Evolutionary conservation across 805 yeast species (phyloP), one percentile per base, ranked within the genome.

Genomic region (Pichia californica): DNA sequence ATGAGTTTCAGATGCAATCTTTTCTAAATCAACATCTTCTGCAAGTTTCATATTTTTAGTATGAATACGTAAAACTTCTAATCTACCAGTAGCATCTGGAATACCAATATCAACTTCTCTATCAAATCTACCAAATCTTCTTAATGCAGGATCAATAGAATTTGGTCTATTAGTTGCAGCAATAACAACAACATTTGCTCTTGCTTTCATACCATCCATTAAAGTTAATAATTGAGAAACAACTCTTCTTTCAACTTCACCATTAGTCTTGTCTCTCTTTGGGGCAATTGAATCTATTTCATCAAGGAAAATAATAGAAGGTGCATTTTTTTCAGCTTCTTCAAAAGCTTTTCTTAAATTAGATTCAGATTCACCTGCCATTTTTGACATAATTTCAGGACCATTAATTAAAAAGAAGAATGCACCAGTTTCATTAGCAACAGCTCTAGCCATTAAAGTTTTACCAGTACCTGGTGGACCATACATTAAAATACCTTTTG

Each of bases 401-500:
- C 99, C 99, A 63, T 93, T 93, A 67, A 93, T 93, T 58, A 93
- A 77, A 66, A 93, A 93, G 78, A 93, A 93, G 66, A 93, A 93
- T 1, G 99, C 99, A 61, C 99, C 99, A 20, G 99, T 93, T 69
- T 93, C 99, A 59, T 93, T 93, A 38, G 99, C 99, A 41, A 93
- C 99, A n/a, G 99, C 99, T 65, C 99, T 82, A 2, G 99, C 99
- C 96, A 93, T 88, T 55, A 93, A 74, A 27, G 99, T 93, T 70
- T 93, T 93, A 85, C 99, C 99, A 14, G 99, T 93, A 79, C 99
- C 99, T 28, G 99, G 99, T 39, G 99, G 99, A 61, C 99, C 99
- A 65, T 85, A 93, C 95, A 87, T 86, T 61, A 93, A 77, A 49
- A 93, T 88, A 73, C 99, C 99, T 67, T 88, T 86, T 52, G 99